Evolutionary conservation across 768 basidiomycete species (phyloP), one percentile per base, ranked within the genome.

Genomic region (Leucosporidium scottii): DNA sequence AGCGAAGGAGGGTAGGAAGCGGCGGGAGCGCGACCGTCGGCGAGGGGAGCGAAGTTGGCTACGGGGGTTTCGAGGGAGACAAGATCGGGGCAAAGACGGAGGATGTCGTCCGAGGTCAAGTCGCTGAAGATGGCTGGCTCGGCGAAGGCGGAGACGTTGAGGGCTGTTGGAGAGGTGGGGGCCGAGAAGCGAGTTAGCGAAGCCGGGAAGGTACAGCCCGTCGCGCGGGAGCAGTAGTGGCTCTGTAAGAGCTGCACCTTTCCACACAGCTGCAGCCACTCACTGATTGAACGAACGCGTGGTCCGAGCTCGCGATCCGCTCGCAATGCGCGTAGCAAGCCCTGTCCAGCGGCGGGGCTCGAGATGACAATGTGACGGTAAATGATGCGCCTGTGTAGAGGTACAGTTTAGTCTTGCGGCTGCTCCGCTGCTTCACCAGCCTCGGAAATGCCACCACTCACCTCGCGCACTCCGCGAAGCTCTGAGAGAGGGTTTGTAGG

Each of bases 61-160:
- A 59, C 25, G 0, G 56, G 44, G 23, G 60, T 62, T 50, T 71
- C 70, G 63, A 67, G 59, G 1, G 9, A 1, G 25, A 34, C n/a
- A 23, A 62, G 56, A 25, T 30, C 39, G n/a, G 55, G 27, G 3
- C 23, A 17, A 51, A 65, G 56, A 13, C 63, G 66, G 23, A 71
- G 6, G 17, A 71, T 64, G 34, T 64, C 66, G 70, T 67, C 66
- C 8, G 62, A 60, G 12, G 20, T 6, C 31, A 64, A 21, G 50
- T 64, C 62, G 48, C 34, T 34, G 59, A 67, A 61, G 21, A 25
- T 4, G 8, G 30, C 9, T 1, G 51, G 47, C 3, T 61, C 25
- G 30, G 8, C 0, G 28, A 65, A 47, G 18, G 56, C 64, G 15
- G n/a, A 48, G 27, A 17, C 2, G n/a, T 65, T 36, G 64, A 65